Conservation (phyloP, 2,329 filamentous ascomycete genomes). For the Pseudogymnoascus sp. region DNA sequence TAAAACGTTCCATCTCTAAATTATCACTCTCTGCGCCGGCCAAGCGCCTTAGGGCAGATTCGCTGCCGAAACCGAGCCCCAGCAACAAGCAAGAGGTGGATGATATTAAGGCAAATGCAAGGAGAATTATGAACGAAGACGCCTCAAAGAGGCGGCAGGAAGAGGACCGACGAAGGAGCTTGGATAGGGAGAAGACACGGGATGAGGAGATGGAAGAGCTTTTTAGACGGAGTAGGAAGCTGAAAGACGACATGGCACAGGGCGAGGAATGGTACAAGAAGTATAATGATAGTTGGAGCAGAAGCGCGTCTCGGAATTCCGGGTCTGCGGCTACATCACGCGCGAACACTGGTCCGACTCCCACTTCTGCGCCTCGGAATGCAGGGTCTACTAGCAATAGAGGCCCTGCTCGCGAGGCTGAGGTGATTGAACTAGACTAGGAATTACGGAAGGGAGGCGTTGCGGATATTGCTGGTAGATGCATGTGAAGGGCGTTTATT, state of each 20-base stretch:
- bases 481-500: conserved; percentile 2
- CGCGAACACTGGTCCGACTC: not conserved
- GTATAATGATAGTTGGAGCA: conserved; percentile 17
- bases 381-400: not conserved
- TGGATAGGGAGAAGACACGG: conserved; percentile 12
- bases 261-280: conserved; percentile 24
- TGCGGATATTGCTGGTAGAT: not conserved
- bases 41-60: not conserved
- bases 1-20: conserved; percentile 11
- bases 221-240: conserved; percentile 25
- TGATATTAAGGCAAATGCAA: conserved; percentile 10
- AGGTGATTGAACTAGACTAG: conserved; percentile 5
- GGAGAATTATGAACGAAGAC: not conserved
- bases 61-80: conserved; percentile 18
- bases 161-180: not conserved
- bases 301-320: conserved; percentile 2
- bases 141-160: not conserved
- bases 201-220: conserved; percentile 24
- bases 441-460: not conserved
- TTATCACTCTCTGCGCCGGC: not conserved
- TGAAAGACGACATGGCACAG: conserved; percentile 28
- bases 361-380: not conserved
- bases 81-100: conserved; percentile 18
- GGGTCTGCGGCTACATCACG: conserved; percentile 1
- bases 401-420: not conserved